Evolutionary conservation across 83 land plant genomes (phyloP), one percentile per base, ranked within the genome.

Genomic region (Isoetes engelmannii): DNA sequence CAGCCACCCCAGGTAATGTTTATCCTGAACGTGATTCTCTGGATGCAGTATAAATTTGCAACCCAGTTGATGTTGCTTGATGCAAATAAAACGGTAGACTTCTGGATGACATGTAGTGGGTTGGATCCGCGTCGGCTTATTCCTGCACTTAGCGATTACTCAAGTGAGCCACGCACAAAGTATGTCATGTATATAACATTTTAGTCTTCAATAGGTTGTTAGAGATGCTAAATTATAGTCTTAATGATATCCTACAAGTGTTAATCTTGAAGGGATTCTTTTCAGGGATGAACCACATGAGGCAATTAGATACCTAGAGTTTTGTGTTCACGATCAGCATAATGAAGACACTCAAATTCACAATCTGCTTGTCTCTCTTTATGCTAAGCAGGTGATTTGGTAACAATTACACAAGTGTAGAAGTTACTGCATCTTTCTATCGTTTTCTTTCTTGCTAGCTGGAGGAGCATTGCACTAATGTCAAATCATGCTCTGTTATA

Each of bases 101-200:
- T 88, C 18, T 93, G 98, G 98, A 89, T 90, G 92, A 70, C 76
- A 55, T 80, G 84, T 49, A 80, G 82, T 10, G 87, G 81, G 55
- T 76, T 93, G 63, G 84, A 90, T 63, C 96, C 98, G 13, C 86
- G 89, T 72, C 84, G 84, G 60, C 84, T 93, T 61, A 93, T 93
- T 58, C 98, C 98, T 46, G 98, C 98, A 58, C 80, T 93, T 87
- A 93, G 89, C 96, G 92, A 92, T 37, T 93, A 93, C 68, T 81
- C 92, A 47, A 84, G 85, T 79, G 86, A 86, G 77, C 89, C 89
- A 42, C 98, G 82, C 75, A 78, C 97, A 50, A 92, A 84, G 97
- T 92, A 71, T 10, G 43, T 1, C 8, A 1, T 49, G 48, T 43
- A 47, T 10, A 85, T 75, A 73, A 10, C 12, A 5, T 61, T 13